Conservation (phyloP, 2,329 filamentous ascomycete genomes). For the Fusarium sacchari region DNA sequence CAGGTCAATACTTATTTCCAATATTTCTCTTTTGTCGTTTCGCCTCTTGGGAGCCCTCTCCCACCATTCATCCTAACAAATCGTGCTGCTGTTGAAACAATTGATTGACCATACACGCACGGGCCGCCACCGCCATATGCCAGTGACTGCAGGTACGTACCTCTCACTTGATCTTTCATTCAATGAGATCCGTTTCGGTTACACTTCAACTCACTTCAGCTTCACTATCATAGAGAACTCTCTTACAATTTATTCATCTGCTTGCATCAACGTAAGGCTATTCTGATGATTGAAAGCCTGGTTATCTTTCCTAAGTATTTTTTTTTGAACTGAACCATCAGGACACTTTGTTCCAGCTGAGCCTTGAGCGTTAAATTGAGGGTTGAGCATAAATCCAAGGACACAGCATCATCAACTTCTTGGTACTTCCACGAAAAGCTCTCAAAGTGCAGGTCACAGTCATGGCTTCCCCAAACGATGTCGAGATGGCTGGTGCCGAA, state of each 20-base stretch:
- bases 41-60: too few relatives aligned
- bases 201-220: constrained; percentile 1
- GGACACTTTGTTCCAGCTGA: not conserved
- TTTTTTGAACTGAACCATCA: too few relatives aligned
- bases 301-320: not conserved
- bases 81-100: not conserved
- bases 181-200: not conserved
- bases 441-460: not conserved
- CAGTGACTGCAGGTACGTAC: not conserved
- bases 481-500: constrained; percentile 45
- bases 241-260: not conserved
- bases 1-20: too few relatives aligned
- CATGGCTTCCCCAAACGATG: constrained; percentile 49
- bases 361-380: not conserved
- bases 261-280: not conserved
- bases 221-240: not conserved
- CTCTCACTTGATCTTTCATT: not conserved
- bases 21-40: too few relatives aligned
- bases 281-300: too few relatives aligned
- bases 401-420: not conserved
- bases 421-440: not conserved
- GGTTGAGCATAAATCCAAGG: not conserved
- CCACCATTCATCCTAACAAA: not conserved
- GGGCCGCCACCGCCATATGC: not conserved
- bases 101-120: not conserved